Conservation (phyloP, 768 basidiomycete species). For the Tephrocybe sp. region DNA sequence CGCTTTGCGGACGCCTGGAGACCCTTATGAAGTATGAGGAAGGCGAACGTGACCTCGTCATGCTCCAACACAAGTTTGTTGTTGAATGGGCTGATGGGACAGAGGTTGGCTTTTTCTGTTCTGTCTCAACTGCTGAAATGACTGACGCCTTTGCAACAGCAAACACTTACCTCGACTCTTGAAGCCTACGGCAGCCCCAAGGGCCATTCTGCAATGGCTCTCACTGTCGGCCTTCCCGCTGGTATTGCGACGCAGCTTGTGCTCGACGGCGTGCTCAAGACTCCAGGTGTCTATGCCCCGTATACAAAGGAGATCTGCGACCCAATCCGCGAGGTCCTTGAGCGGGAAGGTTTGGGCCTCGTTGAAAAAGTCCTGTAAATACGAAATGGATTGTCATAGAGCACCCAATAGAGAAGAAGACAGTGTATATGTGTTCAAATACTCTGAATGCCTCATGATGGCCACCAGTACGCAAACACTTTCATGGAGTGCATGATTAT, state of each 20-base stretch:
- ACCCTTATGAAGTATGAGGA: constrained; percentile 86
- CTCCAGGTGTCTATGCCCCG: constrained; percentile 80
- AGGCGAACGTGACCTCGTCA: constrained; percentile 92
- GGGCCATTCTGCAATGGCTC: constrained; percentile 89
- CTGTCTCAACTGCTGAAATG: not conserved
- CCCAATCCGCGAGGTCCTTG: constrained; percentile 61
- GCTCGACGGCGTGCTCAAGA: constrained; percentile 78
- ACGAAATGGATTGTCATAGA: not conserved
- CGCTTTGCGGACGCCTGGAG: constrained; percentile 89
- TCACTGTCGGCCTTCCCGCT: constrained; percentile 88
- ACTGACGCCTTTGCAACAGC: constrained; percentile 34
- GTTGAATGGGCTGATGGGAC: constrained; percentile 86
- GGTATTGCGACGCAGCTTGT: constrained; percentile 92
- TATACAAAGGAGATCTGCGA: constrained; percentile 86
- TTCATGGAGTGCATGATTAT: too few relatives aligned
- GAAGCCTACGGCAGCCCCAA: constrained; percentile 80
- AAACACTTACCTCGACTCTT: constrained; percentile 87
- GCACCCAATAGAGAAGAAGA: not conserved
- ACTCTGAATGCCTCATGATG: too few relatives aligned
- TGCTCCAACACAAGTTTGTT: constrained; percentile 98
- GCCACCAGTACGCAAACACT: too few relatives aligned
- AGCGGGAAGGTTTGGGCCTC: constrained; percentile 73
- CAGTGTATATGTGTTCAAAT: not conserved
- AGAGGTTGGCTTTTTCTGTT: constrained; percentile 39
- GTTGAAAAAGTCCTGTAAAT: constrained; percentile 50